These are phyloP conservation scores for Blastobotrys elegans DNA, from an alignment of 1,139 yeast genomes.

Conservation along the genomic window DNA sequence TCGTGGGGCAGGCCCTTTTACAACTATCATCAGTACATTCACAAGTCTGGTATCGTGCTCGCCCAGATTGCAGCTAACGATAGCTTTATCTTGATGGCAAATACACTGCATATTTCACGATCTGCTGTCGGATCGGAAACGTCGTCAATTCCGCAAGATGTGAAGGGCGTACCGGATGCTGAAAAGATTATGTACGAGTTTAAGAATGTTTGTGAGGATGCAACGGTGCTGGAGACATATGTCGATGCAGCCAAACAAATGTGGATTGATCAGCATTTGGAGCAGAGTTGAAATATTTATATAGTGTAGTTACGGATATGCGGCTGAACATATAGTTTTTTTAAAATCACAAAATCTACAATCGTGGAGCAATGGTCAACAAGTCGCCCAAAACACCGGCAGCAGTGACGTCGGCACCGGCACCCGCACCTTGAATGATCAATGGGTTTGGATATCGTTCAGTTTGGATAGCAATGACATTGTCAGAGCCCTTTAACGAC, in stretches of 20 bases:
- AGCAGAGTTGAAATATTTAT: background rate
- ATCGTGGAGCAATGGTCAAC: conserved; percentile 84
- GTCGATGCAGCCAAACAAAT: conserved; percentile 46
- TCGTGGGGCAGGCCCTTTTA: conserved; percentile 91
- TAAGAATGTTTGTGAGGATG: conserved; percentile 55
- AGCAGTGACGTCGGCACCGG: conserved; percentile 98
- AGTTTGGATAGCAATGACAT: conserved; percentile 86
- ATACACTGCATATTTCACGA: conserved; percentile 34
- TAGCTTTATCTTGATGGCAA: conserved; percentile 54
- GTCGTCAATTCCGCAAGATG: conserved; percentile 2
- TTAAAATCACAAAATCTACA: conserved; percentile 36
- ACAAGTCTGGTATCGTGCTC: conserved; percentile 80
- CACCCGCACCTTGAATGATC: conserved; percentile 96
- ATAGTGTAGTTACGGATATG: background rate
- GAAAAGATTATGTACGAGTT: conserved; percentile 70
- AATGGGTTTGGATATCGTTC: conserved; percentile 90
- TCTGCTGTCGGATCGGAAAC: conserved; percentile 3
- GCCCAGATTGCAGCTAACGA: conserved; percentile 85
- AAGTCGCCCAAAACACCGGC: conserved; percentile 96
- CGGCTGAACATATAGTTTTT: background rate
- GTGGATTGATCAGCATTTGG: conserved; percentile 5
- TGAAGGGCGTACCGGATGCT: conserved; percentile 30
- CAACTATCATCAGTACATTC: conserved; percentile 84
- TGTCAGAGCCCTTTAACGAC: conserved; percentile 89
- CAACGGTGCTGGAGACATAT: conserved; percentile 43